Conservation (phyloP, 2,329 filamentous ascomycete genomes). For the Fusarium pseudograminearum region DNA sequence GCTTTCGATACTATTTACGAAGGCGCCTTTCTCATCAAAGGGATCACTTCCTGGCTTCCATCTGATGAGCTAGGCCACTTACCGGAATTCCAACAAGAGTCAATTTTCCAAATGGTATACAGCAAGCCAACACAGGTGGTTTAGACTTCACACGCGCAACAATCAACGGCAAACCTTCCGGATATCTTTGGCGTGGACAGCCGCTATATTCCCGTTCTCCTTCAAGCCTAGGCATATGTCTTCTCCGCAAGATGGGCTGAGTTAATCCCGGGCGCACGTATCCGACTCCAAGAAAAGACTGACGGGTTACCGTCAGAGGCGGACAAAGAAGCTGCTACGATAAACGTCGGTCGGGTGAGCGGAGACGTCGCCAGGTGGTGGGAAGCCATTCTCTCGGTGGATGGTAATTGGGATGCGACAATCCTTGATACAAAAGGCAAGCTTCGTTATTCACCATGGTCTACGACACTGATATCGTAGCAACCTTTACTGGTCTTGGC, state of each 20-base stretch:
- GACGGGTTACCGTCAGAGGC: too few species aligned
- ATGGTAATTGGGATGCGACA: neutral
- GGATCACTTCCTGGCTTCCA: neutral
- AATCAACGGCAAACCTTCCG: neutral
- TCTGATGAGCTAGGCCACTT: neutral
- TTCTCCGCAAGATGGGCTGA: neutral
- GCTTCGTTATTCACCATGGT: neutral
- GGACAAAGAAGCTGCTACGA: neutral
- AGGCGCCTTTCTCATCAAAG: neutral
- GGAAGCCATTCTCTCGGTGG: neutral
- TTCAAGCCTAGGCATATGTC: neutral
- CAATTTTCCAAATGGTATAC: neutral
- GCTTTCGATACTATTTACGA: neutral
- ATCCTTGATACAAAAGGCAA: neutral
- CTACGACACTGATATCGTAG: neutral
- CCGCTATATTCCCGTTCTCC: neutral
- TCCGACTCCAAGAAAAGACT: neutral
- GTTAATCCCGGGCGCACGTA: neutral
- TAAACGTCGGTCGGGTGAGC: neutral
- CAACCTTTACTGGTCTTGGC: neutral
- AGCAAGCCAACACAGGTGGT: neutral
- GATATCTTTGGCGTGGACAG: neutral
- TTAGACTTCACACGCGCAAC: neutral
- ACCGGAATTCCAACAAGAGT: neutral
- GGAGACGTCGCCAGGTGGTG: neutral